A percentile compares a stretch with the other conserved stretches of the same genome.
These are phyloP conservation scores for Jaapia argillacea DNA, from an alignment of 768 basidiomycete species.

Conservation along the genomic window DNA sequence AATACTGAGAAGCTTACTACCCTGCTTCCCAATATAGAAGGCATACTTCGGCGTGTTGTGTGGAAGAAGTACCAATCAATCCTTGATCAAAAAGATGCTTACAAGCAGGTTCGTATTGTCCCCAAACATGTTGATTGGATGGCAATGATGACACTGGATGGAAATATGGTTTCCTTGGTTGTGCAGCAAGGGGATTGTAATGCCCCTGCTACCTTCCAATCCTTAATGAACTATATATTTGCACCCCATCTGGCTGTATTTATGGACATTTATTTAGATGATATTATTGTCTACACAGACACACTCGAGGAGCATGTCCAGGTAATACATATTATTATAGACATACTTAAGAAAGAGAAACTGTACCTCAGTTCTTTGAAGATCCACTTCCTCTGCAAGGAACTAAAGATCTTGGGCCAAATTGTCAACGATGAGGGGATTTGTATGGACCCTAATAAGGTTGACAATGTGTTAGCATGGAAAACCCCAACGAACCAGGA, in stretches of 20 bases:
- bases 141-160: constrained; percentile 25
- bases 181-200: constrained; percentile 24
- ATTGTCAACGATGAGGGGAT: constrained; percentile 29
- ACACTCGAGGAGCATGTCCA: constrained; percentile 15
- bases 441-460: constrained; percentile 33
- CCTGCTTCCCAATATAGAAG: constrained; percentile 18
- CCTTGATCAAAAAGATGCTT: constrained; percentile 21
- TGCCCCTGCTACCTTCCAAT: constrained; percentile 19
- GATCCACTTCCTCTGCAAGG: constrained; percentile 12
- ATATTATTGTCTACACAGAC: constrained; percentile 22
- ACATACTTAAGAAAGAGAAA: constrained; percentile 5
- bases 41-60: constrained; percentile 15
- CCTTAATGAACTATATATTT: constrained; percentile 19
- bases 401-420: constrained; percentile 19
- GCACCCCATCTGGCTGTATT: constrained; percentile 16
- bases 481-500: constrained; percentile 20
- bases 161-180: constrained; percentile 19
- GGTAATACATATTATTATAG: constrained; percentile 10
- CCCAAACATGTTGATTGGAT: constrained; percentile 17
- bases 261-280: constrained; percentile 23
- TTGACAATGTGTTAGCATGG: constrained; percentile 23
- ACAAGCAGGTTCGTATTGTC: constrained; percentile 19
- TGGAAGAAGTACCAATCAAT: constrained; percentile 11
- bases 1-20: constrained; percentile 20
- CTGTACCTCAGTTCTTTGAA: constrained; percentile 15